Conservation (phyloP, 805 yeast genomes). For the Candida chilensis region DNA sequence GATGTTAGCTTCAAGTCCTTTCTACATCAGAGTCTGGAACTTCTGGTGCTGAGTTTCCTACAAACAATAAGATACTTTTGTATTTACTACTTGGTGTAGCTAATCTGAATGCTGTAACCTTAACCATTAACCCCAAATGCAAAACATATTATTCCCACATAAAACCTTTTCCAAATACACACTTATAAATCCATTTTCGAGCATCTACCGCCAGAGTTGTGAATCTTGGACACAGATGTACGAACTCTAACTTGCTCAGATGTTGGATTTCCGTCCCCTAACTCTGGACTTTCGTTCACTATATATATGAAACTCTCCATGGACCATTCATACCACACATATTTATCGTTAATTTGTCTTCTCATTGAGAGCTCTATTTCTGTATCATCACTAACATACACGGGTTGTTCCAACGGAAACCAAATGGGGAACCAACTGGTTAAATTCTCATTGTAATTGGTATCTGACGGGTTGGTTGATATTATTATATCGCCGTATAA, state of each 20-base stretch:
- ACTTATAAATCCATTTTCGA: not conserved
- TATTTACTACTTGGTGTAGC: too few species aligned
- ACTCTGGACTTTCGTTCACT: constrained; percentile 6
- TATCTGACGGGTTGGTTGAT: constrained; percentile 33
- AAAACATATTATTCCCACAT: too few species aligned
- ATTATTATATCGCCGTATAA: constrained; percentile 53
- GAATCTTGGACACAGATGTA: constrained; percentile 28
- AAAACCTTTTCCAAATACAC: too few species aligned
- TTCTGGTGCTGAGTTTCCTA: constrained; percentile 44
- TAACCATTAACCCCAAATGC: too few species aligned
- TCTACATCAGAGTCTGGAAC: constrained; percentile 20
- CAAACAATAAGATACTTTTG: too few species aligned
- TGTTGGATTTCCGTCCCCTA: constrained; percentile 17
- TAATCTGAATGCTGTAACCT: too few species aligned
- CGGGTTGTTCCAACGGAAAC: constrained; percentile 51
- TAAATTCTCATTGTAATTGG: constrained; percentile 17
- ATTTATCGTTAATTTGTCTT: constrained; percentile 28
- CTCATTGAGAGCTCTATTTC: constrained; percentile 44
- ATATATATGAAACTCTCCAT: constrained; percentile 39
- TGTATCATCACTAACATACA: constrained; percentile 42
- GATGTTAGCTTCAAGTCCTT: constrained; percentile 15
- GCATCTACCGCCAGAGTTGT: constrained; percentile 25
- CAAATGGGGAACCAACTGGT: constrained; percentile 64
- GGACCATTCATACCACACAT: constrained; percentile 66
- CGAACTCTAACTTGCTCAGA: constrained; percentile 32